Evolutionary conservation across 208 protist genomes (phyloP), one percentile per base, ranked within the genome.

Genomic region (Balamuthia mandrillaris): DNA sequence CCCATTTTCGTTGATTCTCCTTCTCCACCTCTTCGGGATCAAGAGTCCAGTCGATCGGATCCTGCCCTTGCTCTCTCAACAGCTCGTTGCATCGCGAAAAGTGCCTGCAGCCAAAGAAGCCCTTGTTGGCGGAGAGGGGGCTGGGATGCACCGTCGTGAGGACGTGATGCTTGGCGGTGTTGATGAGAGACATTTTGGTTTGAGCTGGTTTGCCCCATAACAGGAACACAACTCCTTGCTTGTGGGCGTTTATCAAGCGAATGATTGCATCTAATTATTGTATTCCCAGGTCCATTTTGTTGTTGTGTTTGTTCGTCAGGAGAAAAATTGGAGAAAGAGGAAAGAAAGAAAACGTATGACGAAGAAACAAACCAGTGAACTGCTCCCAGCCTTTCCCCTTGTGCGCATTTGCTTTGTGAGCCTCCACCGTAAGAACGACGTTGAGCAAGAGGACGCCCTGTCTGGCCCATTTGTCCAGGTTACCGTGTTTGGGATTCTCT

Each of bases 371-470:
- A 31, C 58, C 9, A 31, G n/a, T 35, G 58, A 31, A 29, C 24
- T 35, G 58, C 16, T 4, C 9, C 10, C 21, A 77, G 29, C 42
- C 31, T 27, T 41, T 77, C 51, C 68, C 45, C 29, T 33, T 61
- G 70, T 94, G 91, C 3, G 87, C 84, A 66, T 90, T 91, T 24
- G 88, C 42, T 35, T 63, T 84, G 24, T 42, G 44, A 31, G 49
- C 72, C 27, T 54, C n/a, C 24, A 83, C 75, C 14, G 75, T 83
- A 41, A 83, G 75, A 12, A 83, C 75, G 2, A 35, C 39, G 60
- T 83, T 83, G 60, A 83, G 75, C 12, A 83, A 31, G 3, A 83
- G 60, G 51, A 83, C 75, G 75, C 75, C 75, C 27, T 83, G 75
- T 29, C 41, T n/a, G 21, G 58, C 54, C 75, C 75, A 83, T 16